phyloP scores from a whole-genome alignment of 2,329 filamentous ascomycete species.

The Neoscytalidium dimidiatum region DNA sequence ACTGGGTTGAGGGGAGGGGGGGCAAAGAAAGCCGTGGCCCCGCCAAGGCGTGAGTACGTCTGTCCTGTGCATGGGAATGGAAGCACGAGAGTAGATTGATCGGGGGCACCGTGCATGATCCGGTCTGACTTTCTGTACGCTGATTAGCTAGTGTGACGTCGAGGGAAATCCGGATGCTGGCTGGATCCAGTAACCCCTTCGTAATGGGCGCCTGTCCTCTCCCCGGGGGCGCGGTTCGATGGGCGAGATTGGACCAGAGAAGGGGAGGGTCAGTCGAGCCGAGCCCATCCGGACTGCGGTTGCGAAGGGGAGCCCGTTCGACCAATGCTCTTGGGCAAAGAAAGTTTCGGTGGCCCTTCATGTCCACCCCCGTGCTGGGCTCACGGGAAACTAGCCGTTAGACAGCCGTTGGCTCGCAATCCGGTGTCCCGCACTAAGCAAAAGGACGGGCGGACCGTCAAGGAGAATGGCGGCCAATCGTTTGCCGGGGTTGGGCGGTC shows the following conservation, averaged over 20 bases:
- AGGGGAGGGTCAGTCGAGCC: conserved; percentile 14
- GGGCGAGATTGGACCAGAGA: conserved; percentile 16
- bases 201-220: conserved; percentile 20
- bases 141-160: conserved; percentile 21
- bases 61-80: conserved; percentile 22
- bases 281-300: conserved; percentile 19
- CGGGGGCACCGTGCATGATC: conserved; percentile 14
- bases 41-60: conserved; percentile 18
- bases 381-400: conserved; percentile 17
- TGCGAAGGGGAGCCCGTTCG: conserved; percentile 24
- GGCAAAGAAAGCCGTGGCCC: not conserved
- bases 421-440: conserved; percentile 18
- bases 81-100: conserved; percentile 20
- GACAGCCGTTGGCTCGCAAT: conserved; percentile 9
- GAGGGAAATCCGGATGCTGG: conserved; percentile 18
- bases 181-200: conserved; percentile 19
- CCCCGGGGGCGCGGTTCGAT: conserved; percentile 1
- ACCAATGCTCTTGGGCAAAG: conserved; percentile 27
- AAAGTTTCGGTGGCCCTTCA: conserved; percentile 15
- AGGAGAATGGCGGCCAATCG: conserved; percentile 14
- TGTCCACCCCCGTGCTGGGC: conserved; percentile 4
- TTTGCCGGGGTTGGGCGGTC: not conserved
- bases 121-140: conserved; percentile 18
- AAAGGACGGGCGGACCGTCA: not conserved
- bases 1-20: conserved; percentile 30